phyloP scores from a whole-genome alignment of 2,329 filamentous ascomycete species.

The Chaetomiaceae sp. region DNA sequence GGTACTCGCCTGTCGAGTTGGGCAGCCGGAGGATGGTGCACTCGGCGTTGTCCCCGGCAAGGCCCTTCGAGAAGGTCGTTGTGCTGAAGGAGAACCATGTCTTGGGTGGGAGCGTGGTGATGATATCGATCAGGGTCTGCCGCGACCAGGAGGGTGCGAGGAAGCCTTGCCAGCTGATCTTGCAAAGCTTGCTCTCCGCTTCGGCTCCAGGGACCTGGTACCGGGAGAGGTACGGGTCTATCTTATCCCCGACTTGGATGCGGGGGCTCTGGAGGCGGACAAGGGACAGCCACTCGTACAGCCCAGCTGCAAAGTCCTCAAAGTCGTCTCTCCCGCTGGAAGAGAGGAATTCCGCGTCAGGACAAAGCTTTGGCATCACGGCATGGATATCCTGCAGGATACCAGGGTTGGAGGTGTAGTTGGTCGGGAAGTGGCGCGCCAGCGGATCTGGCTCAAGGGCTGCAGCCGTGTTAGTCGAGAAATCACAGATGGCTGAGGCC shows the following conservation, averaged over 20 bases:
- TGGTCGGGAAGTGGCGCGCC: constrained; percentile 39
- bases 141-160: constrained; percentile 51
- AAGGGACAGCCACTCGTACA: constrained; percentile 74
- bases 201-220: constrained; percentile 54
- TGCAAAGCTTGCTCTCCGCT: constrained; percentile 38
- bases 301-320: constrained; percentile 58
- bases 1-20: constrained; percentile 46
- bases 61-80: constrained; percentile 46
- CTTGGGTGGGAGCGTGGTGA: constrained; percentile 40
- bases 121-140: constrained; percentile 42
- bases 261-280: constrained; percentile 62
- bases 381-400: not conserved
- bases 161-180: constrained; percentile 57
- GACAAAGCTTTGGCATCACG: constrained; percentile 26
- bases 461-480: constrained; percentile 32
- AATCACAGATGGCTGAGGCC: not conserved
- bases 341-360: constrained; percentile 29
- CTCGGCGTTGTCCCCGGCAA: constrained; percentile 44
- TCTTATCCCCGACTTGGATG: constrained; percentile 49
- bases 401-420: constrained; percentile 35
- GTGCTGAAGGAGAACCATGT: constrained; percentile 54
- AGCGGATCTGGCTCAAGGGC: constrained; percentile 49
- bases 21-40: constrained; percentile 51
- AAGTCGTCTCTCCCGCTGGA: constrained; percentile 46
- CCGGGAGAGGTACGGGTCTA: constrained; percentile 66